Percentiles rank a stretch among this genome's conserved stretches.
Conservation (phyloP, 331 rosid genomes). For the Acacia pycnantha region DNA sequence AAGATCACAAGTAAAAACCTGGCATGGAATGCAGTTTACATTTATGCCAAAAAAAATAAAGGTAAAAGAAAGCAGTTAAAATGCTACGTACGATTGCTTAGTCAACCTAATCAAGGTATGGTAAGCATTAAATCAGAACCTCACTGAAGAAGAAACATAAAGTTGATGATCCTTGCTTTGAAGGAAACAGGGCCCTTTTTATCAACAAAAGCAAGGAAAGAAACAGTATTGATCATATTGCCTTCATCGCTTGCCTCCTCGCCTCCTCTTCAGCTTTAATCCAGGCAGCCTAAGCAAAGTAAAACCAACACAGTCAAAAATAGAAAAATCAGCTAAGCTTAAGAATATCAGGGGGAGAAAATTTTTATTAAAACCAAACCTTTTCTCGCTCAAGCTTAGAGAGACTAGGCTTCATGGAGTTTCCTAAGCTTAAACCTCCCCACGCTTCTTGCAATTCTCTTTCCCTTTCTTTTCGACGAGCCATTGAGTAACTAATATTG, state of each 20-base stretch:
- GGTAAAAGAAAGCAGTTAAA: neutral
- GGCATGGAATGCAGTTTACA: neutral
- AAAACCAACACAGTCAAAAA: constrained; percentile 18
- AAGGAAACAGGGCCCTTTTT: neutral
- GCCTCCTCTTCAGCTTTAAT: constrained; percentile 85
- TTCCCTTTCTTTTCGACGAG: constrained; percentile 81
- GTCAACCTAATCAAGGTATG: neutral
- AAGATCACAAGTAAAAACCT: no score
- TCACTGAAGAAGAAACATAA: neutral
- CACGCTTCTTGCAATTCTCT: constrained; percentile 80
- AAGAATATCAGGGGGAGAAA: neutral
- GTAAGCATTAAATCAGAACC: neutral
- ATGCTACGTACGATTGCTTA: neutral
- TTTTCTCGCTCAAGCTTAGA: constrained; percentile 83
- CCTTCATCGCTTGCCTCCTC: constrained; percentile 43
- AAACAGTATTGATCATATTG: constrained; percentile 3
- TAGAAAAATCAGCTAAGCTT: neutral
- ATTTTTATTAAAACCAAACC: constrained; percentile 45
- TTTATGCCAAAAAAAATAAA: no score
- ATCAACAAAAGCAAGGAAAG: constrained; percentile 1
- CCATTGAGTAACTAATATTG: constrained; percentile 32
- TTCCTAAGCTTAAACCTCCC: constrained; percentile 88
- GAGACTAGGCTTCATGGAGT: constrained; percentile 66
- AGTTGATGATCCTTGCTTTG: neutral
- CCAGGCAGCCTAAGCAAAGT: constrained; percentile 74